A percentile compares a stretch with the other conserved stretches of the same genome.
Conservation (phyloP, 108 stramenopile species). For the Cyclotella choctawhatcheeana region DNA sequence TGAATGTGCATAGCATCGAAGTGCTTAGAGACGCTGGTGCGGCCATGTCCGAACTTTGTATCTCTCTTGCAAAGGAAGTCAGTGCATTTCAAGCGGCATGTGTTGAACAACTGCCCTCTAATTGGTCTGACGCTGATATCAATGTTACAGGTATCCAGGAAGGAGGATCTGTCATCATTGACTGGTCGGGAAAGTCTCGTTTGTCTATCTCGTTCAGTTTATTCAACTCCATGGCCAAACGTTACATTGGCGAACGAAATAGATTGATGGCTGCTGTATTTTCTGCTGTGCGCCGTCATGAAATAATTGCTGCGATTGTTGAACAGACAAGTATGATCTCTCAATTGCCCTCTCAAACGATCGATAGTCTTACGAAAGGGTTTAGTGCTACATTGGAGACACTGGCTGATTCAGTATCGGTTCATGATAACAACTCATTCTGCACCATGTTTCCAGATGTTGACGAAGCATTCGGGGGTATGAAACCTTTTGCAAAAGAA, state of each 20-base stretch:
- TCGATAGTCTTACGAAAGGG: constrained; percentile 46
- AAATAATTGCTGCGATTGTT: constrained; percentile 69
- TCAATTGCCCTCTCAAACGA: constrained; percentile 55
- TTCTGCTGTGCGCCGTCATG: constrained; percentile 69
- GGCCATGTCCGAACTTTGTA: constrained; percentile 70
- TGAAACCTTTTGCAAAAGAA: constrained; percentile 68
- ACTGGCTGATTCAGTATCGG: constrained; percentile 70
- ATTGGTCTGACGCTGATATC: constrained; percentile 71
- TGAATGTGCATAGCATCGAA: constrained; percentile 71
- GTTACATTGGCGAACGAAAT: constrained; percentile 63
- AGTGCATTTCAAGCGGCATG: constrained; percentile 55
- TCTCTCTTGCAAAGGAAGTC: constrained; percentile 68
- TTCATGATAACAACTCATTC: constrained; percentile 61
- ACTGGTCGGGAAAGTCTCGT: constrained; percentile 71
- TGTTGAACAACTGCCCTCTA: constrained; percentile 54
- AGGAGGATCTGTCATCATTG: constrained; percentile 51
- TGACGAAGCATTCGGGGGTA: constrained; percentile 76
- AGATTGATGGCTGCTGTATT: constrained; percentile 73
- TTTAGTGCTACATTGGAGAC: constrained; percentile 64
- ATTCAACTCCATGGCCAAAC: constrained; percentile 59
- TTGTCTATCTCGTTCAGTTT: constrained; percentile 47
- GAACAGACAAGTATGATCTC: constrained; percentile 68
- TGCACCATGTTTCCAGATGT: constrained; percentile 78
- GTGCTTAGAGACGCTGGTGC: constrained; percentile 78
- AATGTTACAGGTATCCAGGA: constrained; percentile 63